phyloP scores from a whole-genome alignment of 176 grass and related monocot genomes.

The Eragrostis curvula region DNA sequence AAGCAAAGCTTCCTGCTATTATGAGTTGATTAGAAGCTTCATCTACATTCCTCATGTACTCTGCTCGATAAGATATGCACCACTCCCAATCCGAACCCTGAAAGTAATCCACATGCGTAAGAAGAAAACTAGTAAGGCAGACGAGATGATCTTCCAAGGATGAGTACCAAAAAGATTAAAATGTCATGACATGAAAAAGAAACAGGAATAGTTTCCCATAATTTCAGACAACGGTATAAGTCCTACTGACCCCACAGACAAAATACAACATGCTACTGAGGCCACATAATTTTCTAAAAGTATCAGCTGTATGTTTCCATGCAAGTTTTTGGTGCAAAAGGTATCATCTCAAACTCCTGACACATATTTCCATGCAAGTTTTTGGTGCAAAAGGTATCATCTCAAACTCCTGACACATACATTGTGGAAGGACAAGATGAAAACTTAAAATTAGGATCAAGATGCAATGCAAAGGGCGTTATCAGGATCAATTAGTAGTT shows the following conservation, averaged over 20 bases:
- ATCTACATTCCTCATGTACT: background rate
- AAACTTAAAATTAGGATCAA: background rate
- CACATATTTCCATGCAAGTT: background rate
- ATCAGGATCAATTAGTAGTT: background rate
- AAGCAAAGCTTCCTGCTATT: slow-evolving; percentile 3
- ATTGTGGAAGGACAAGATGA: background rate
- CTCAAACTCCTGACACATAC: background rate
- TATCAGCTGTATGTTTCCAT: background rate
- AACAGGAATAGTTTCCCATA: background rate
- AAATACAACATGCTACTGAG: background rate
- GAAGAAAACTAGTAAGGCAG: background rate
- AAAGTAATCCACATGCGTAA: slow-evolving; percentile 32
- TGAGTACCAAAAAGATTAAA: background rate
- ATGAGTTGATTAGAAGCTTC: background rate
- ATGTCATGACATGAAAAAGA: background rate
- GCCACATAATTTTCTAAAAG: background rate
- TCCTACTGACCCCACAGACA: too few relatives aligned
- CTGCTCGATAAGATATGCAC: background rate
- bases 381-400: background rate
- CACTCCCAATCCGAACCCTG: slow-evolving; percentile 9
- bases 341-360: background rate
- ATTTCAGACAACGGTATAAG: too few relatives aligned
- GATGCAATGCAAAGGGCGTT: background rate
- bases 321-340: background rate
- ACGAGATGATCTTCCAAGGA: background rate